Conservation (phyloP, 2,329 filamentous ascomycete genomes). For the Fusarium sulawesiense region DNA sequence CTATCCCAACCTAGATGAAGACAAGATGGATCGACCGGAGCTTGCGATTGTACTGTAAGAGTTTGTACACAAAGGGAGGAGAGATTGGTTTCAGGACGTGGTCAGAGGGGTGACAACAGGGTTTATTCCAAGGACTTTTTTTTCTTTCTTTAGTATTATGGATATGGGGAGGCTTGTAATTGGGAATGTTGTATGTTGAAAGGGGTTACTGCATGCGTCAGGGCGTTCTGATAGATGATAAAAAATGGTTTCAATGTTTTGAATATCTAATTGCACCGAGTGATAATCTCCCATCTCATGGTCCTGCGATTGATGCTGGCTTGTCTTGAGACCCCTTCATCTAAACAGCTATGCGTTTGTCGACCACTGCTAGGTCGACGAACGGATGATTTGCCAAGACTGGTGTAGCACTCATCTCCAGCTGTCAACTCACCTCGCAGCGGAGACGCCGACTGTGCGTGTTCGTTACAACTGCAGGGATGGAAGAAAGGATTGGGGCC, state of each 20-base stretch:
- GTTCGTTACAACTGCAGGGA: conserved; percentile 26
- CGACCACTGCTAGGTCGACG: conserved; percentile 6
- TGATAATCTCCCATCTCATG: conserved; percentile 12
- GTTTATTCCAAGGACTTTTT: conserved; percentile 21
- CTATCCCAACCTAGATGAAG: conserved; percentile 87
- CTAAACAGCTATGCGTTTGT: neutral
- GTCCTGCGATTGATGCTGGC: conserved; percentile 7
- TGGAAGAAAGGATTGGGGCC: conserved; percentile 14
- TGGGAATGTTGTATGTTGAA: conserved; percentile 39
- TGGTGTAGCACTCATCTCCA: conserved; percentile 26
- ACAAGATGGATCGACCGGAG: conserved; percentile 82
- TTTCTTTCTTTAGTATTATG: conserved; percentile 18
- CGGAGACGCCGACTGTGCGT: conserved; percentile 20
- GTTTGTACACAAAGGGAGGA: conserved; percentile 16
- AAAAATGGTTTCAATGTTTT: conserved; percentile 41
- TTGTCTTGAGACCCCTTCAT: conserved; percentile 22
- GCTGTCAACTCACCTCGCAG: conserved; percentile 24
- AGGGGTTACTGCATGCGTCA: conserved; percentile 43
- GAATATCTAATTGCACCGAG: conserved; percentile 5
- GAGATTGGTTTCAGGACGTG: conserved; percentile 21
- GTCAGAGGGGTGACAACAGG: conserved; percentile 13
- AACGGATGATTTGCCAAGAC: conserved; percentile 31
- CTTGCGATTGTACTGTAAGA: conserved; percentile 82
- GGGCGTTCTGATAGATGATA: conserved; percentile 47
- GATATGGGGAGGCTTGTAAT: conserved; percentile 43